Evolutionary conservation across 2,329 filamentous ascomycete species (phyloP), one percentile per base, ranked within the genome.

Genomic region (Penicillium nordicum): DNA sequence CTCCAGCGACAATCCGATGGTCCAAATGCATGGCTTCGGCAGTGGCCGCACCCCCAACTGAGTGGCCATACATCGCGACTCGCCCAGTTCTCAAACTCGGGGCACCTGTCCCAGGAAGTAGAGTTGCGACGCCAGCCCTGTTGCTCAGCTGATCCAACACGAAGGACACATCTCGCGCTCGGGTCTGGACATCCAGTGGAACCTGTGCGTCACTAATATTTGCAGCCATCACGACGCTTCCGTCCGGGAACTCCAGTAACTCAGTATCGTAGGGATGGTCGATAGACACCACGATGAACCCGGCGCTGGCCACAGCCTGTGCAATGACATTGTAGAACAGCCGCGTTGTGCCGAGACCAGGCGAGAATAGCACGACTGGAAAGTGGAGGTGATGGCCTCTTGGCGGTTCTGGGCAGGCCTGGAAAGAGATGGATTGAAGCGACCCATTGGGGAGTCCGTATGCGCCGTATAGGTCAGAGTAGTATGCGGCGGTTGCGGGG

Each of bases 231-330:
- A 67, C 45, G 2, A 53, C 43, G 18, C 32, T 32, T n/a, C 61
- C 65, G 40, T 73, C 64, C 0, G 71, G 69, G 21, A 69, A 75
- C 27, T 68, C 66, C 7, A 75, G 66, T 18, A 74, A 66, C 10
- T 66, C 59, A 0, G 65, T 63, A 57, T 75, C 73, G 46, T 72
- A 72, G 4, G 73, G 68, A 48, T 74, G 72, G 46, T 75, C 73
- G 23, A 75, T 58, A 5, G 69, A 67, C 4, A 74, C 58, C 11
- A 74, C 69, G 3, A 63, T 61, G 49, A 71, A 75, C 5, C 74
- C 74, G 4, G 59, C 29, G 44, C 72, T 74, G 10, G 73, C 67
- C 3, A 75, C 53, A 29, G 65, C 58, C 54, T 71, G 66, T 16
- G 67, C 67, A 9, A 73, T 59, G 6, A 58, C 57, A 37, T 54